A percentile compares a stretch with the other conserved stretches of the same genome.
These are phyloP conservation scores for Nidularia pulvinata DNA, from an alignment of 768 basidiomycete genomes.

Conservation along the genomic window DNA sequence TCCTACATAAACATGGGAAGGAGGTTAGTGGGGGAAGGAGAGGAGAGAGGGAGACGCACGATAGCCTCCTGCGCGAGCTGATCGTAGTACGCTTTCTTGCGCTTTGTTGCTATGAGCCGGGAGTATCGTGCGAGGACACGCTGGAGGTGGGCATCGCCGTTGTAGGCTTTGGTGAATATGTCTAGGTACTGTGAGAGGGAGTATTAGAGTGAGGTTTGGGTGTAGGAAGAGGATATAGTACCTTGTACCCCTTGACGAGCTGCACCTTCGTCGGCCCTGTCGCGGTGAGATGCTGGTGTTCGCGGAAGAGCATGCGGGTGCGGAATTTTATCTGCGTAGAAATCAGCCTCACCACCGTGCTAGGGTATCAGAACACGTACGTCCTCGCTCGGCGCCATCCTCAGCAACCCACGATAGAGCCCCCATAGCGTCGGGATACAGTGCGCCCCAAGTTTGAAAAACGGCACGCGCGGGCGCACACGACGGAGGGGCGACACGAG, in stretches of 20 bases:
- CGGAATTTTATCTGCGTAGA: slow-evolving; percentile 54
- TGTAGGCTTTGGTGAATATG: slow-evolving; percentile 48
- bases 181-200: slow-evolving; percentile 52
- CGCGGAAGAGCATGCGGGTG: slow-evolving; percentile 51
- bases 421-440: slow-evolving; percentile 77
- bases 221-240: slow-evolving; percentile 21
- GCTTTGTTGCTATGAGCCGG: slow-evolving; percentile 48
- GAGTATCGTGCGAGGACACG: slow-evolving; percentile 58
- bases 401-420: slow-evolving; percentile 71
- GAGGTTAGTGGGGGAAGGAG: background rate
- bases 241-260: slow-evolving; percentile 58
- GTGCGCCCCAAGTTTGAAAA: slow-evolving; percentile 71
- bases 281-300: slow-evolving; percentile 52
- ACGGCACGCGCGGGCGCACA: slow-evolving; percentile 59
- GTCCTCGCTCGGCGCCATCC: slow-evolving; percentile 49
- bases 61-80: slow-evolving; percentile 46
- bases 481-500: slow-evolving; percentile 59
- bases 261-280: slow-evolving; percentile 42
- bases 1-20: slow-evolving; percentile 32
- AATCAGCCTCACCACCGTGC: background rate
- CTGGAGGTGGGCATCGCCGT: slow-evolving; percentile 47
- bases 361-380: slow-evolving; percentile 31
- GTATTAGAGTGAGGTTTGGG: background rate
- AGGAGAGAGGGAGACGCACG: slow-evolving; percentile 30
- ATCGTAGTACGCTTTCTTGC: slow-evolving; percentile 48